Percentiles rank a stretch among this genome's conserved stretches.
phyloP scores from a whole-genome alignment of 2,329 filamentous ascomycete genomes.

The Aspergillus transmontanensis region DNA sequence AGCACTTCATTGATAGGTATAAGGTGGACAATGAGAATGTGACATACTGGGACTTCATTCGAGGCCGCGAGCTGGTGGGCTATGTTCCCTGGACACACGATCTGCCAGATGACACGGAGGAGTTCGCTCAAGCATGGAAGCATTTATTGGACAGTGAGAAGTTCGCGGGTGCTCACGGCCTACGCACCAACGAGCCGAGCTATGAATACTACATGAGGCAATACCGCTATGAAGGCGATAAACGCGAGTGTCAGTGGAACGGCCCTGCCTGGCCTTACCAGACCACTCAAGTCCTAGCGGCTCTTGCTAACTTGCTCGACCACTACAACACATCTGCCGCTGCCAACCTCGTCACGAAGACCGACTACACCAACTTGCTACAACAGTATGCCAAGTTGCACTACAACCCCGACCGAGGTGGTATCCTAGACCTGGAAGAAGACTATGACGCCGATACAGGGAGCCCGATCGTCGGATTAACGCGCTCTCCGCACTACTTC shows the following conservation, averaged over 20 bases:
- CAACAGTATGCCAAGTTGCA: constrained; percentile 45
- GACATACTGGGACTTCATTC: constrained; percentile 37
- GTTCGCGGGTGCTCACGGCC: constrained; percentile 38
- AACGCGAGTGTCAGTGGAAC: constrained; percentile 49
- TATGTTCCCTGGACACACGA: constrained; percentile 48
- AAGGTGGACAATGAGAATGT: constrained; percentile 44
- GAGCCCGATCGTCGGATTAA: constrained; percentile 44
- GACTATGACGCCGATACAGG: constrained; percentile 49
- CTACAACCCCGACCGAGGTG: constrained; percentile 34
- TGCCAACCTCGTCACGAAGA: constrained; percentile 14
- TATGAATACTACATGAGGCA: constrained; percentile 49
- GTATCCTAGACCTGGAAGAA: constrained; percentile 44
- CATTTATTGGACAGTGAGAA: constrained; percentile 36
- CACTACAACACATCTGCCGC: constrained; percentile 38
- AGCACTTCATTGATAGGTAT: constrained; percentile 50
- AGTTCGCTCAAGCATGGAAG: constrained; percentile 34
- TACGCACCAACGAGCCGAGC: constrained; percentile 48
- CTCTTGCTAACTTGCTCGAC: constrained; percentile 47
- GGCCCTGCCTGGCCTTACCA: constrained; percentile 50
- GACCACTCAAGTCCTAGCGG: constrained; percentile 44
- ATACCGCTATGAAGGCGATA: constrained; percentile 36
- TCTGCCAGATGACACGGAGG: constrained; percentile 42
- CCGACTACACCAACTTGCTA: constrained; percentile 42
- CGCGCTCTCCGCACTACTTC: constrained; percentile 49
- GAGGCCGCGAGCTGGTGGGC: constrained; percentile 48